phyloP scores from a whole-genome alignment of 306 rosid genomes.

The Quercus suber region DNA sequence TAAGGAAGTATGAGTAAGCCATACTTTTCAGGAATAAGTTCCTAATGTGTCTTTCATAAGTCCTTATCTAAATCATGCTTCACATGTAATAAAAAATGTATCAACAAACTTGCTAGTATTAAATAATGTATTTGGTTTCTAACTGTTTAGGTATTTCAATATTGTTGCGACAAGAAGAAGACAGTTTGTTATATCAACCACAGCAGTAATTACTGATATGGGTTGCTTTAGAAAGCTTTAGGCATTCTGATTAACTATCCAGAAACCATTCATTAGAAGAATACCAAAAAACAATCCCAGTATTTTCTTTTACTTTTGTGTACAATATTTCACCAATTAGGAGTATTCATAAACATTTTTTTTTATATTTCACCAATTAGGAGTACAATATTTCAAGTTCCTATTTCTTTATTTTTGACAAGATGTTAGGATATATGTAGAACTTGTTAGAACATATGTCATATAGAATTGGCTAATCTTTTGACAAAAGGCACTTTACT shows the following conservation, averaged over 20 bases:
- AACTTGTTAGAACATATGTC: too few relatives aligned
- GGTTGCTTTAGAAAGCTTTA: not conserved
- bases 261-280: not conserved
- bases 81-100: not conserved
- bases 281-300: not conserved
- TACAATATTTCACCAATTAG: not conserved
- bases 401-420: not conserved
- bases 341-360: not conserved
- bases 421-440: not conserved
- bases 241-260: not conserved
- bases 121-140: not conserved
- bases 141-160: not conserved
- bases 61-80: not conserved
- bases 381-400: not conserved
- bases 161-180: not conserved
- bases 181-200: not conserved
- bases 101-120: not conserved
- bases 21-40: not conserved
- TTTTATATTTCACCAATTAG: not conserved
- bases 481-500: too few relatives aligned
- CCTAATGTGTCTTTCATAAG: not conserved
- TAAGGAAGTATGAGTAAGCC: not conserved
- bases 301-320: not conserved
- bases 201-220: not conserved
- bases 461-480: too few relatives aligned